Base-by-base conservation (phyloP, 2,329 filamentous ascomycete species). In the Davidsoniella australis region DNA sequence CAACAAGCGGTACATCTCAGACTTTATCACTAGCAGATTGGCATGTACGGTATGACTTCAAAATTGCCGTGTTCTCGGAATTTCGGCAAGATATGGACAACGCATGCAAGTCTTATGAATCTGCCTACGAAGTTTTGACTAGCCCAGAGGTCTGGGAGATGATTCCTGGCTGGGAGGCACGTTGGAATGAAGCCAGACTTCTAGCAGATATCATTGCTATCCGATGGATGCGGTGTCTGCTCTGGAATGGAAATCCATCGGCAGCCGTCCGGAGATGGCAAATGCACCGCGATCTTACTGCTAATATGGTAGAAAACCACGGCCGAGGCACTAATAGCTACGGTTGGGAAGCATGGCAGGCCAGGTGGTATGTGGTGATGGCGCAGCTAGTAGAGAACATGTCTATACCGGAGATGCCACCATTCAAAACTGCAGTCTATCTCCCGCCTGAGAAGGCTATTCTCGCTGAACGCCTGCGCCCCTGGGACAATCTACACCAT, bases 31-130 rank as follows among this genome's bases (percentile, higher is more conserved):
- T 81, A 8, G 79, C 86, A 40, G 88, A 85, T 3, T 98, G 89
- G 91, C 87, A 86, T 58, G 81, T 93, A 48, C 80, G 89, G 14
- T 95, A 95, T 63, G 89, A 98, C 59, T 87, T 94, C 67, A 98
- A 98, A 62, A 73, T 88, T 16, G 89, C 82, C 5, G 71, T 94
- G 0, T 85, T 96, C 59, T 85, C 88, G 24, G 89, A 96, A 60
- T 95, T 94, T 56, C 77, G 91, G 7, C 85, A 93, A 60, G 91
- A 96, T 61, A 85, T 89, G 72, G 89, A 95, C 59, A 79, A 78
- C 18, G 87, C 91, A 0, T 71, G 85, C 58, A 77, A 87, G 41
- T 87, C 85, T 48, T 95, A 88, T 57, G 85, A 91, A 59, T 80
- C 81, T 61, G 86, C 87, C 3, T 88, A 96, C 56, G 86, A 94